Conservation (phyloP, 257 asterid species). For the Plectranthus barbatus region DNA sequence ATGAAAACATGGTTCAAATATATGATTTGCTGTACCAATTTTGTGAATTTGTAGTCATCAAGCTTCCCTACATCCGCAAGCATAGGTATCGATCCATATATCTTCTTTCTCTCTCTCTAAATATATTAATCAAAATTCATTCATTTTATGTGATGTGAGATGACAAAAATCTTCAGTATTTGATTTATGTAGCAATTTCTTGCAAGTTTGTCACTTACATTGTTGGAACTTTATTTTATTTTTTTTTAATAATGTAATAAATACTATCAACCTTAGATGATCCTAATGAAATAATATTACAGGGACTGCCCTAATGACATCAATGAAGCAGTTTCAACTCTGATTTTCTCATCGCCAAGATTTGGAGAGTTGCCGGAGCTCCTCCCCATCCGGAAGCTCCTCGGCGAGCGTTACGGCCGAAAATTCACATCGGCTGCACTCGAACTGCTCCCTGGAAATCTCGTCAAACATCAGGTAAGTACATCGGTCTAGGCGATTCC, state of each 20-base stretch:
- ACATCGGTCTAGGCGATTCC: no score
- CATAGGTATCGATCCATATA: slow-evolving; percentile 39
- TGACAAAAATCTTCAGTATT: no score
- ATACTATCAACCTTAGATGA: no score
- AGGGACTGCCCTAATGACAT: slow-evolving; percentile 85
- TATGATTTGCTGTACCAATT: slow-evolving; percentile 54
- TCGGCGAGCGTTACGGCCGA: slow-evolving; percentile 54
- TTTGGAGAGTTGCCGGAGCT: slow-evolving; percentile 80
- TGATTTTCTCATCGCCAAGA: slow-evolving; percentile 75
- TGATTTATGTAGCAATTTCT: no score
- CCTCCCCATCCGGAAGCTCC: slow-evolving; percentile 41
- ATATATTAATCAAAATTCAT: no score
- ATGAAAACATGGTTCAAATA: slow-evolving; percentile 37
- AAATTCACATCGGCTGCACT: slow-evolving; percentile 41
- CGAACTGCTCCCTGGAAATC: slow-evolving; percentile 56
- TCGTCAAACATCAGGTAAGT: slow-evolving; percentile 57
- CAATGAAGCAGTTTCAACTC: slow-evolving; percentile 59
- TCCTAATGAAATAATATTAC: no score
- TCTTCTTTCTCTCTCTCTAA: no score
- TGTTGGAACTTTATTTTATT: no score
- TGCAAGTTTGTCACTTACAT: no score
- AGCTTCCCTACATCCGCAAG: slow-evolving; percentile 52
- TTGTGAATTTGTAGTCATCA: slow-evolving; percentile 48
- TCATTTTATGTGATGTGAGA: no score
- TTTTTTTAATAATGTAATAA: no score